A percentile compares a stretch with the other conserved stretches of the same genome.
phyloP scores from a whole-genome alignment of 2,329 filamentous ascomycete genomes.

The Penicillium glabrum region DNA sequence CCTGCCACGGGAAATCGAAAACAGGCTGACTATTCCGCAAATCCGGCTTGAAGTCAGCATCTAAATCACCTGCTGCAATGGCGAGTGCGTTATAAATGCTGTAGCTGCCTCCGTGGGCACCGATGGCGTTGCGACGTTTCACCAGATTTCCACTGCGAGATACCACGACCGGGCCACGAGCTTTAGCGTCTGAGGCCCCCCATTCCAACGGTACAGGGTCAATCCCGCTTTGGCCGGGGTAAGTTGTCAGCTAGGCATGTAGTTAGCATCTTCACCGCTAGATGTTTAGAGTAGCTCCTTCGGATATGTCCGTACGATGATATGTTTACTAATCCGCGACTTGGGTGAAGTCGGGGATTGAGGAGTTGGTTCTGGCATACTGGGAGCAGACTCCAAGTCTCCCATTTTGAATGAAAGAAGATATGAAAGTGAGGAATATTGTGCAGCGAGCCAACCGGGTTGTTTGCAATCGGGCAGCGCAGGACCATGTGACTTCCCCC shows the following conservation, averaged over 20 bases:
- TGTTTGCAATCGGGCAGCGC: conserved; percentile 7
- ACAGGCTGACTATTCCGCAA: conserved; percentile 89
- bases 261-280: conserved; percentile 10
- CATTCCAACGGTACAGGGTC: conserved; percentile 5
- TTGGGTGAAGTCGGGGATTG: conserved; percentile 22
- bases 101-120: conserved; percentile 84
- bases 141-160: conserved; percentile 42
- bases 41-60: conserved; percentile 75
- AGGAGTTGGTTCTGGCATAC: conserved; percentile 18
- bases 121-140: conserved; percentile 55
- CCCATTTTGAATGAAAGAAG: conserved; percentile 16
- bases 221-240: conserved; percentile 64
- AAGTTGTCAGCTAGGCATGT: conserved; percentile 60
- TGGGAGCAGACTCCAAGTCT: conserved; percentile 20
- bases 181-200: neutral
- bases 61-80: conserved; percentile 85
- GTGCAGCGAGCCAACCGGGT: neutral
- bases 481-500: conserved; percentile 31
- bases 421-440: neutral
- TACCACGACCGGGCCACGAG: conserved; percentile 83
- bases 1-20: conserved; percentile 83
- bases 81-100: conserved; percentile 94
- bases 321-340: conserved; percentile 34
- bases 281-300: neutral
- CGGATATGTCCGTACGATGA: conserved; percentile 27